Base-by-base conservation (phyloP, 2,329 filamentous ascomycete species). In the Colletotrichum phormii region DNA sequence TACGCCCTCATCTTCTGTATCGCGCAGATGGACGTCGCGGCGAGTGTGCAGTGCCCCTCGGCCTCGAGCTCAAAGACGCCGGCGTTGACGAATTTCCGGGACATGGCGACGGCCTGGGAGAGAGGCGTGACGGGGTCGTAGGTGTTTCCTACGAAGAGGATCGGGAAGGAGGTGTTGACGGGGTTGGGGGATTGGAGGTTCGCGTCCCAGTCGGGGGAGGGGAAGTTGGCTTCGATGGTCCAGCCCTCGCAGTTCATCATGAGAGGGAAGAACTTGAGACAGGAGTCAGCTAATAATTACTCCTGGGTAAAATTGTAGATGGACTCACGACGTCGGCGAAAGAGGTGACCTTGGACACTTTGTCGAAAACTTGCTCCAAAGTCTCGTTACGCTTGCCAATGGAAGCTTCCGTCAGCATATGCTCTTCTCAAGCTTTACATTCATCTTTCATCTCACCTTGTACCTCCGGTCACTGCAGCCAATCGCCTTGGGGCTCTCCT, bases 51-150 rank as follows among this genome's bases (percentile, higher is more conserved):
- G 67, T 85, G 83, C 1, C 83, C 83, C 60, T 77, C 74, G 2
- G 78, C 75, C 18, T 76, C 71, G 71, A 84, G 81, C 77, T 84
- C 83, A 3, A 85, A 72, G 42, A 85, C 75, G 37, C 82, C 82
- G 5, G 82, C 79, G 55, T 77, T 77, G 7, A 78, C 75, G 71
- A 84, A 84, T 72, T 80, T 80, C 33, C 77, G 78, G 31, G 82
- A 79, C 82, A 83, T 84, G 24, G 80, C 79, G 26, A 85, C 80
- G 1, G 85, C 87, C 54, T 85, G 84, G 55, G 77, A 75, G 5
- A 91, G 79, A 3, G 89, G 89, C 0, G 90, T 91, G 22, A 91
- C 89, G 1, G 89, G 89, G 69, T 92, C 90, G 15, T 87, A 83
- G 0, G 86, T 87, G 76, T 89, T 91, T 46, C 86, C 87, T 13